Base-by-base conservation (phyloP, 805 yeast species). In the Ogataea methanolica region DNA sequence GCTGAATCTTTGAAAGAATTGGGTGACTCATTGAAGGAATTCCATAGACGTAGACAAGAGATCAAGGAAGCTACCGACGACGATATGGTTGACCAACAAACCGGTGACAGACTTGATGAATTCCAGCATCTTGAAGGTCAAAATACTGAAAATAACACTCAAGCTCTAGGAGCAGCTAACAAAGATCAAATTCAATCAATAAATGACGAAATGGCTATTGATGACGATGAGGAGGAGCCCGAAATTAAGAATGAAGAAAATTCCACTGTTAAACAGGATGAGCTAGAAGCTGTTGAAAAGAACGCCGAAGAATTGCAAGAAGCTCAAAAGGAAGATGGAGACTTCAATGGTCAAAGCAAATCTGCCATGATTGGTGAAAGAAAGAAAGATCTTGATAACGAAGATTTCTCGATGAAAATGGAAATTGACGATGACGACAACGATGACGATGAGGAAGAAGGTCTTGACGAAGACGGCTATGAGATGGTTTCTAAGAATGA, bases 11-110 rank as follows among this genome's bases (percentile, higher is more conserved):
- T 92, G 67, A 87, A 87, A 63, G 90, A 90, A 62, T 74, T 94
- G 14, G 98, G 99, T 44, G 97, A 91, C 66, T 80, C 96, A 1
- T 63, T 91, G 69, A 88, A 92, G 57, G 96, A 91, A 61, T 92
- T 86, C 69, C 95, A 92, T 62, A 85, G 88, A 62, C 85, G 96
- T 57, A 82, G 86, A 53, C 89, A 88, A 63, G 97, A 90, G 57
- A 92, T 94, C 51, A 74, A 83, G 54, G 91, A 88, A 53, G 80
- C 87, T 9, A 67, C 76, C 3, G 79, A 77, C 44, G 80, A 80
- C 37, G 71, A 71, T 29, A 71, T 76, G 40, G 69, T 62, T 23
- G 82, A 82, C 12, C 75, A 78, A 45, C 68, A 72, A 22, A 81
- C 83, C 12, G 82, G 78, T 49, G 84, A 81, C 51, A 76, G 82